Base-by-base conservation (phyloP, 164 flowering plant genomes). In the Dillenia turbinata region DNA sequence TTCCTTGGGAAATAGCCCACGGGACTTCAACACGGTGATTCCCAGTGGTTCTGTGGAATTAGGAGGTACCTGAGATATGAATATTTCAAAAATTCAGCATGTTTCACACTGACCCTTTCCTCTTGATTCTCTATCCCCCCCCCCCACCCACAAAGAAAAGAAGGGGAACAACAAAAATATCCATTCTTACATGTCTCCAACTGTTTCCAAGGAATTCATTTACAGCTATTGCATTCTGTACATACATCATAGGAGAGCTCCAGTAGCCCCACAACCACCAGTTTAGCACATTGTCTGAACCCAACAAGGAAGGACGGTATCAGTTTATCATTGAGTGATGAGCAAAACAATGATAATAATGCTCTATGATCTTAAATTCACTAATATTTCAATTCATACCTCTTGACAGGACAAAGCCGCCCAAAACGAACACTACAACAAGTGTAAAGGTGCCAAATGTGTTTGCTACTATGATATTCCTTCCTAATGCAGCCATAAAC, bases 251-350 rank as follows among this genome's bases (percentile, higher is more conserved):
- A 19, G 85, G 85, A 9, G 85, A 81, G 53, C 59, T 6, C 83
- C 85, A 81, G 43, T 81, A 81, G 33, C 81, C 85, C 85, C 85
- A 81, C 1, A 62, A 2, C 80, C 78, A 78, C 82, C 82, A 81
- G 54, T 57, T 24, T 51, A 73, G 49, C 45, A 74, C 62, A 44
- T 71, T 61, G 17, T 69, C 78, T 69, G 76, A 44, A 33, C 40
- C 40, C 40, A 33, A 33, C 40, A 33, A 5, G 40, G 40, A 33
- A 33, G 40, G 7, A 4, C 6, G 40, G 40, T 33, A 33, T 33
- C 40, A 33, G 40, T 33, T 4, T 33, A 6, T 33, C 7, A 33
- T 33, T 33, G 7, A 33, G 6, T 33, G 40, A 33, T 33, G 7
- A 33, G 40, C 7, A 33, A 33, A 33, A 33, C 40, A 5, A 26